Base-by-base conservation (phyloP, 2,329 filamentous ascomycete species). In the Aulographum hederae region DNA sequence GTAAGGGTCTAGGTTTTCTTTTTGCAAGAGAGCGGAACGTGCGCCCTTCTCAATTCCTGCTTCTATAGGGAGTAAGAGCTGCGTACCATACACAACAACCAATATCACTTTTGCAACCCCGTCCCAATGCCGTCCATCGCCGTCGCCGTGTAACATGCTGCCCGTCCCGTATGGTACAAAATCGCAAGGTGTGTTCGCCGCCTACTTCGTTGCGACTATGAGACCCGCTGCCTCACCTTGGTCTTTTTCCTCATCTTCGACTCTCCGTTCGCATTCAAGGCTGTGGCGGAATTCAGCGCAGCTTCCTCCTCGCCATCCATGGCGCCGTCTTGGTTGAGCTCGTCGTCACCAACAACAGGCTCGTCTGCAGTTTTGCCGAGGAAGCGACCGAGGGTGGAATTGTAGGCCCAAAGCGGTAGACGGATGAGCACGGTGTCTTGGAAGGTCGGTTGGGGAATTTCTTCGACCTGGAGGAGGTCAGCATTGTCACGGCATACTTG, bases 341-440 rank as follows among this genome's bases (percentile, higher is more conserved):
- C 48, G 2, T 46, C 43, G 34, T 53, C 47, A 6, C 55, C 49
- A 8, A 51, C 28, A n/a, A 42, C 40, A 5, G 38, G 35, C 6
- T 42, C 37, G 13, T 18, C 26, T 4, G 33, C 27, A n/a, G 51
- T 39, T 13, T 44, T 47, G 14, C 43, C 39, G 13, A 61, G 42
- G 18, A 59, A 31, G 23, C 54, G 56, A 32, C 60, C 60, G 23
- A 58, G 40, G 25, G 56, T 52, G 35, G 55, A 50, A 43, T 55
- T 62, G 58, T 77, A 89, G 34, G 70, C 49, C 69, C 75, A 91
- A 33, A 74, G 48, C 1, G 89, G 89, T 4, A 92, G 58, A 32
- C 77, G 76, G 53, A 78, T 69, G 28, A 95, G 65, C 37, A 84
- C 73, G 0, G 89, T 98, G 48, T 95, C 79, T 39, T 58, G 68